Conservation (phyloP, 345 rosid genomes). For the Lumnitzera littorea region DNA sequence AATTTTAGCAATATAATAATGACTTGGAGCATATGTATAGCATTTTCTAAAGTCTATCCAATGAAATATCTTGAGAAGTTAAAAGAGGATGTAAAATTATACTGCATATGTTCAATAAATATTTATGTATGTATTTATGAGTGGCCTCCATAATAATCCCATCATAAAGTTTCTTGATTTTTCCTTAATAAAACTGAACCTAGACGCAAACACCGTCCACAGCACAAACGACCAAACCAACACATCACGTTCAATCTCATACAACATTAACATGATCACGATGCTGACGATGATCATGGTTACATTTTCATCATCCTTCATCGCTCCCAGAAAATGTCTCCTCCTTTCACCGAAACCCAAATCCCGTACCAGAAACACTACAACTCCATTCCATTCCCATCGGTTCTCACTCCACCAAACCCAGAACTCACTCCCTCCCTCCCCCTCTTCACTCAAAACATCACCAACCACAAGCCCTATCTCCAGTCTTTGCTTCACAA, state of each 20-base stretch:
- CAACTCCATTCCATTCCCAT: slow-evolving; percentile 47
- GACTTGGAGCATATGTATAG: too few relatives aligned
- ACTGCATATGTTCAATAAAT: too few relatives aligned
- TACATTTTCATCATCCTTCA: background rate
- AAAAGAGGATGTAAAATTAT: too few relatives aligned
- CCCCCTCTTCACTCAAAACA: slow-evolving; percentile 24
- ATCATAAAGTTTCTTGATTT: too few relatives aligned
- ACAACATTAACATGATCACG: background rate
- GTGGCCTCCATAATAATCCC: too few relatives aligned
- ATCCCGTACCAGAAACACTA: slow-evolving; percentile 47
- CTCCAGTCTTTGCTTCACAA: slow-evolving; percentile 53
- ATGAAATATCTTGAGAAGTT: too few relatives aligned
- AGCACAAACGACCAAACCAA: background rate
- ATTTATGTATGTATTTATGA: too few relatives aligned
- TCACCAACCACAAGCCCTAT: slow-evolving; percentile 38
- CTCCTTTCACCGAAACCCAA: slow-evolving; percentile 26
- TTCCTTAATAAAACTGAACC: slow-evolving; percentile 4
- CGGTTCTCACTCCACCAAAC: slow-evolving; percentile 32
- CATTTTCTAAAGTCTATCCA: too few relatives aligned
- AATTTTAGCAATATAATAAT: too few relatives aligned
- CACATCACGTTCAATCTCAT: background rate
- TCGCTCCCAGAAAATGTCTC: slow-evolving; percentile 23
- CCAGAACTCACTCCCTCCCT: slow-evolving; percentile 19
- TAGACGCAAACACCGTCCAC: slow-evolving; percentile 6
- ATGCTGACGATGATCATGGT: background rate